Evolutionary conservation across 1,284 basidiomycete genomes (phyloP), one percentile per base, ranked within the genome.

Genomic region (Cutaneotrichosporon spelunceum): DNA sequence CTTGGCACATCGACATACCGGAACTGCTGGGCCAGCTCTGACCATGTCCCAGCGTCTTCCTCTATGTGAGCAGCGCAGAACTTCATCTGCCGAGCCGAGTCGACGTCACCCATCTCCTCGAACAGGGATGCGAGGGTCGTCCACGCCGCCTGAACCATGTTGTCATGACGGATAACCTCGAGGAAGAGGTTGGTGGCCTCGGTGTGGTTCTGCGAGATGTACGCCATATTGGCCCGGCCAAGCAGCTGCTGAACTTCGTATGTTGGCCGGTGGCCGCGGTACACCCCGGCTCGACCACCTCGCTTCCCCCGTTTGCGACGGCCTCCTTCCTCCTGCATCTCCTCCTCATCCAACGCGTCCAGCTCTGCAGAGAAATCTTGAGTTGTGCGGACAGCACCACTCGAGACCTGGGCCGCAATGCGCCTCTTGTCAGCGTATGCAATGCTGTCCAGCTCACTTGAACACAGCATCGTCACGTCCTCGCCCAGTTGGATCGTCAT

Each of bases 121-220:
- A 90, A 88, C 68, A 89, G 89, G 65, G 88, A 85, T 1, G 89
- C 90, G 4, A 96, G 84, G 0, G 93, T 90, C 10, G 86, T 85
- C 93, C 94, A 97, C 0, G 93, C 91, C 4, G 86, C 80, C 5
- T 84, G 83, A 10, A 92, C 89, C 34, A 89, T 86, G 2, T 93
- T 92, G 75, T 98, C 94, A 60, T 94, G 92, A 10, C 91, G 86
- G 61, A 98, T 93, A 66, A 97, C 90, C 73, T 98, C 91, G 72
- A 90, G 87, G 83, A 94, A 90, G 49, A 88, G 84, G 24, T 85
- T 83, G 36, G 92, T 87, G 1, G 92, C 88, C 66, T 87, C 84
- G 1, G 83, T 79, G 21, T 87, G 81, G 63, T 91, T 80, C 68
- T 89, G 86, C 24, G 69, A 66, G 55, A 93, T 86, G 75, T 91